Percentiles rank a stretch among this genome's conserved stretches.
These are phyloP conservation scores for Dipodascus albidus DNA, from an alignment of 805 yeast species.

Conservation along the genomic window DNA sequence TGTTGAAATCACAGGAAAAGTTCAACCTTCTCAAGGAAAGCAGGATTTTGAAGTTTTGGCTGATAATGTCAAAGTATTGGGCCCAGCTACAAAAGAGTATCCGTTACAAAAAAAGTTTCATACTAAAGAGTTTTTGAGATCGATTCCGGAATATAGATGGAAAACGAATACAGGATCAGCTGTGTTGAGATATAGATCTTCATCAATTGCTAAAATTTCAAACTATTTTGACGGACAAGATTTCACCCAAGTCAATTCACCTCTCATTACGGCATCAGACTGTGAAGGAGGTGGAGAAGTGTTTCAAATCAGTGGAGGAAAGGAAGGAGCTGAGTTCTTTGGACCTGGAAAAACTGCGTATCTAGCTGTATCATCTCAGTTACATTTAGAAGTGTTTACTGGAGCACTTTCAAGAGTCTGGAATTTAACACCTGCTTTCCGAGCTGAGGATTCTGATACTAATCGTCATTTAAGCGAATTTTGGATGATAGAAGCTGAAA, in stretches of 20 bases:
- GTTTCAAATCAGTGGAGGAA: constrained; percentile 42
- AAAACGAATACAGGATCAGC: constrained; percentile 56
- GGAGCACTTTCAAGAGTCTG: constrained; percentile 71
- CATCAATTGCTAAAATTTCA: constrained; percentile 41
- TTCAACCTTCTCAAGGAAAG: constrained; percentile 36
- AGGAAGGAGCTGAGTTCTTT: constrained; percentile 20
- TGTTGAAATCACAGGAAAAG: constrained; percentile 32
- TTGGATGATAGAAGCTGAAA: constrained; percentile 96
- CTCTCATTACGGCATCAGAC: constrained; percentile 77
- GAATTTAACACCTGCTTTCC: constrained; percentile 82
- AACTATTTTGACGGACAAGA: constrained; percentile 41
- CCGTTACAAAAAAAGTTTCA: constrained; percentile 80
- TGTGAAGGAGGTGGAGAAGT: constrained; percentile 98
- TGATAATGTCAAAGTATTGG: constrained; percentile 36
- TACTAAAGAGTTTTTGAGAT: constrained; percentile 52
- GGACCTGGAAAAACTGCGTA: constrained; percentile 41
- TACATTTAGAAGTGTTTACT: constrained; percentile 76
- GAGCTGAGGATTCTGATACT: constrained; percentile 90
- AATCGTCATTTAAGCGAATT: constrained; percentile 87
- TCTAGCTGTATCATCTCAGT: constrained; percentile 83
- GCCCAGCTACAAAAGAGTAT: constrained; percentile 49
- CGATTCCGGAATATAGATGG: constrained; percentile 69
- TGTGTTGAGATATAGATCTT: constrained; percentile 61
- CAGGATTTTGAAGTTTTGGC: constrained; percentile 41
- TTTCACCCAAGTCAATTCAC: constrained; percentile 72